Evolutionary conservation across 2,329 filamentous ascomycete species (phyloP), one percentile per base, ranked within the genome.

Genomic region (Exophiala phaeomuriformis): DNA sequence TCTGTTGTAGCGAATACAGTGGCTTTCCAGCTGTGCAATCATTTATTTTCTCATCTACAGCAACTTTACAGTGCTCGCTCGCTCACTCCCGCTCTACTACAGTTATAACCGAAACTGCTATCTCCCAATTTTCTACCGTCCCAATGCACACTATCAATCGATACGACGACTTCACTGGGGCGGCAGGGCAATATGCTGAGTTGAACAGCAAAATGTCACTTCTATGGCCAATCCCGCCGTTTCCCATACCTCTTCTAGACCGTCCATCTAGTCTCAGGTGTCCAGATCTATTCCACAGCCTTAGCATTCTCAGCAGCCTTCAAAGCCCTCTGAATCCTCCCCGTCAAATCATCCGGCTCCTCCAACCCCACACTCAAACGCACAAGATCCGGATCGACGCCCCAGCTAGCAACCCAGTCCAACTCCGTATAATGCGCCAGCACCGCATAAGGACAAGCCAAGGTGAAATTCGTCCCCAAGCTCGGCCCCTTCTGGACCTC

Each of bases 401-500:
- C 89, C 67, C 85, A 91, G 88, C 77, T 80, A 47, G n/a, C 29
- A 49, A 49, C 78, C 93, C 93, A 98, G n/a, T 90, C 84, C 40
- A 97, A 70, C 74, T 98, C 93, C 43, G 80, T 77, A 65, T 93
- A 98, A 69, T 98, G 93, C 3, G 93, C 93, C 32, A 98, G 71
- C 33, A 98, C 75, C 27, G 93, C 89, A 68, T 95, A 98, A 0
- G 93, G 93, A 46, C 85, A 95, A 53, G 85, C 79, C 36, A 98
- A 75, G 0, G 93, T 97, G 68, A 98, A 98, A 69, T 98, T 98
- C 0, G 93, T 97, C 1, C 93, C 93, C 47, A 98, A 75, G 69
- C 90, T 96, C 0, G 93, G 93, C 0, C 93, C 93, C 70, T 98
- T 98, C 37, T 89, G 84, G 1, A 90, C 93, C 58, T 94, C 83